A percentile compares a stretch with the other conserved stretches of the same genome.
Evolutionary conservation across 2,329 filamentous ascomycete genomes (phyloP).

Genomic region (Penicillium rolfsii): DNA sequence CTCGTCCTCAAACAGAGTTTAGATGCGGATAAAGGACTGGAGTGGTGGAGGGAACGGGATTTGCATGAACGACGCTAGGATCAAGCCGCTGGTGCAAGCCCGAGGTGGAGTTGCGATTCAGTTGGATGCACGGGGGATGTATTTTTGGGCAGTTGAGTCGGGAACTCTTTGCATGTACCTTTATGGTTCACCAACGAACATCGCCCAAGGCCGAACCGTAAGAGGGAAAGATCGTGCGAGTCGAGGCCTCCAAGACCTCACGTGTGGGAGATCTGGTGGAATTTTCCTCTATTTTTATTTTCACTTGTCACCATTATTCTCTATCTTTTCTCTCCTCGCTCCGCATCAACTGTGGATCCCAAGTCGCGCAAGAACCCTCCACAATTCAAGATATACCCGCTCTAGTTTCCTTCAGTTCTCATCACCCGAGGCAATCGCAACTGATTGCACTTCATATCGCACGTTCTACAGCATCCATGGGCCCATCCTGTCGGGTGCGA

Average conservation of each 20-base stretch:
- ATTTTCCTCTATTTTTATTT: not conserved
- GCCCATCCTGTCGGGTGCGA: not conserved
- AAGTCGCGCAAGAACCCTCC: not conserved
- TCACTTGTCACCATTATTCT: not conserved
- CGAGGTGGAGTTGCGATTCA: not conserved
- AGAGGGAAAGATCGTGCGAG: not conserved
- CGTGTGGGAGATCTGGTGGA: not conserved
- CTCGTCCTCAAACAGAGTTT: not conserved
- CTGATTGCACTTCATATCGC: not conserved
- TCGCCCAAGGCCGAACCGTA: not conserved
- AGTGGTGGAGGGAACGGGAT: not conserved
- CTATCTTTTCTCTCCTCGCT: no score
- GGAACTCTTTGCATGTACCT: not conserved
- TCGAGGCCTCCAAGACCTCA: not conserved
- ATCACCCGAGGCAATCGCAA: not conserved
- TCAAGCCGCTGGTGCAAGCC: not conserved
- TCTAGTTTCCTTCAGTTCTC: not conserved
- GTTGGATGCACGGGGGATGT: not conserved
- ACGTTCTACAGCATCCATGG: not conserved
- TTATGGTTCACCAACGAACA: not conserved
- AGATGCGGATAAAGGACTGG: not conserved
- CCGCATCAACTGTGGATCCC: not conserved
- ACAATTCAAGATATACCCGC: not conserved
- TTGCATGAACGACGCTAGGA: slow-evolving; percentile 5
- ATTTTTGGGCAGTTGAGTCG: not conserved